Conservation (phyloP, 495 filamentous ascomycete genomes). For the Penicillium antarcticum region DNA sequence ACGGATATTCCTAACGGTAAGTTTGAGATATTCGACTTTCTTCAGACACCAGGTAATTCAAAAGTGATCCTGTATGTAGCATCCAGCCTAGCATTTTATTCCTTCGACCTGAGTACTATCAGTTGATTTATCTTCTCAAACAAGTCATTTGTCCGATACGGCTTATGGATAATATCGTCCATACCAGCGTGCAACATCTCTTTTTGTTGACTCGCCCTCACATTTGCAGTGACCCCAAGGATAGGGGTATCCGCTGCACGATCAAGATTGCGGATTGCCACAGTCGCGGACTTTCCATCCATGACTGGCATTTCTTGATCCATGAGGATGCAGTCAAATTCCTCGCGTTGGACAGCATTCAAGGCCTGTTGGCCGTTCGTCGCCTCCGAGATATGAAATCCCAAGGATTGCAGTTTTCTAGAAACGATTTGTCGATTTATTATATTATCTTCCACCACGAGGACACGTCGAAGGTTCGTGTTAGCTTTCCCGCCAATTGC, state of each 20-base stretch:
- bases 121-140: constrained; percentile 56
- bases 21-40: no score
- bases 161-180: constrained; percentile 80
- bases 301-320: constrained; percentile 86
- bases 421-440: constrained; percentile 70
- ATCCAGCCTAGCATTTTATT: no score
- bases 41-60: no score
- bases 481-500: no score
- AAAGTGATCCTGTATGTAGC: no score
- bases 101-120: background rate
- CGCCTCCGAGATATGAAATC: constrained; percentile 64
- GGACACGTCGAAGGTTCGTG: constrained; percentile 43
- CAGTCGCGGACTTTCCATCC: constrained; percentile 70
- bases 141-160: constrained; percentile 69
- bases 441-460: constrained; percentile 82
- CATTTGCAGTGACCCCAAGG: constrained; percentile 77
- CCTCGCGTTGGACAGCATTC: constrained; percentile 33
- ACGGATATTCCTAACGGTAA: no score
- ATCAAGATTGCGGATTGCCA: constrained; percentile 63
- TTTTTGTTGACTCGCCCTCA: constrained; percentile 61
- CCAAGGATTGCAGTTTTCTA: constrained; percentile 59
- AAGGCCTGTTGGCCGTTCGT: constrained; percentile 77
- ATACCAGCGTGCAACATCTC: constrained; percentile 67
- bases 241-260: constrained; percentile 59
- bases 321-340: constrained; percentile 65